Conservation (phyloP, 805 yeast species). For the Ogataea nakhonphanomensis region DNA sequence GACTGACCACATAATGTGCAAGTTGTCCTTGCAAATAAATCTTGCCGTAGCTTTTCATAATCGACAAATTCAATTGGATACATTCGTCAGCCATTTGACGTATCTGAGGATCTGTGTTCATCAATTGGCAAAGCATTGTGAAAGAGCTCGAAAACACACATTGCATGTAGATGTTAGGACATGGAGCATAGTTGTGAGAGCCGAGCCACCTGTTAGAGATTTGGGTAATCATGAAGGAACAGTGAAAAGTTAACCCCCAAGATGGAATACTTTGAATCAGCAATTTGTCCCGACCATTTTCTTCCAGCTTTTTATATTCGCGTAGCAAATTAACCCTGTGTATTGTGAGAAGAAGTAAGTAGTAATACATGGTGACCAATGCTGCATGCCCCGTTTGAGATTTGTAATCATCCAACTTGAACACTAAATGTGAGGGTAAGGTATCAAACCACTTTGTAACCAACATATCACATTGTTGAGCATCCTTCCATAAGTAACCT, state of each 20-base stretch:
- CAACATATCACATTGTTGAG: conserved; percentile 63
- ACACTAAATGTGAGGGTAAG: conserved; percentile 57
- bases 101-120: conserved; percentile 11
- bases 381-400: conserved; percentile 49
- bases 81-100: conserved; percentile 12
- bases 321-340: conserved; percentile 40
- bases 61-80: conserved; percentile 14
- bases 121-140: conserved; percentile 60
- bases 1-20: conserved; percentile 16
- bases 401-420: conserved; percentile 44
- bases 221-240: conserved; percentile 67
- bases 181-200: conserved; percentile 27
- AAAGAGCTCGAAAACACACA: conserved; percentile 56
- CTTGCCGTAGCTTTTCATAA: conserved; percentile 39
- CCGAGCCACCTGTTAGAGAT: conserved; percentile 54
- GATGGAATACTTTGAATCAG: conserved; percentile 43
- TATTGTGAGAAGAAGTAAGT: conserved; percentile 60
- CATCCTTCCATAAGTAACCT: neutral
- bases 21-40: conserved; percentile 36
- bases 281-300: neutral
- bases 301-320: conserved; percentile 27
- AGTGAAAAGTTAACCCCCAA: conserved; percentile 74
- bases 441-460: conserved; percentile 72
- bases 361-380: conserved; percentile 62
- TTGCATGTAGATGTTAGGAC: conserved; percentile 10